phyloP scores from a whole-genome alignment of 371 early-diverging fungal genomes.

The Apophysomyces sp. region DNA sequence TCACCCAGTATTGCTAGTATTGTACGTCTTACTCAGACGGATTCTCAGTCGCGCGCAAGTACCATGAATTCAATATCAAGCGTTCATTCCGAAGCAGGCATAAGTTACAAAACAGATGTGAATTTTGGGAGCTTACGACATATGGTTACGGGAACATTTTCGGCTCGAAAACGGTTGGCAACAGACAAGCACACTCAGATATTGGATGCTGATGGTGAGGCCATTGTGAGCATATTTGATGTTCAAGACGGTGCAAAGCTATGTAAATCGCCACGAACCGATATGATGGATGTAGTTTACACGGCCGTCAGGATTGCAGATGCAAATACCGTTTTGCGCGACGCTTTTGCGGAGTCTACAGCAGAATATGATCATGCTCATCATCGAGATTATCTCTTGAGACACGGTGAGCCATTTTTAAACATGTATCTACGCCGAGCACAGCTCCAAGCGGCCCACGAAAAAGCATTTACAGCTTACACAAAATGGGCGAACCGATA shows the following conservation, averaged over 20 bases:
- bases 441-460: slow-evolving; percentile 59
- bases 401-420: slow-evolving; percentile 62
- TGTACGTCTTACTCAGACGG: slow-evolving; percentile 22
- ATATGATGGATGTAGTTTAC: slow-evolving; percentile 14
- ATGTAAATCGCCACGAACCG: slow-evolving; percentile 10
- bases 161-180: background rate
- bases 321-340: slow-evolving; percentile 53
- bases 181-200: background rate
- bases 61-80: background rate
- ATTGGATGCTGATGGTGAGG: background rate
- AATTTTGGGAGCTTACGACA: slow-evolving; percentile 21
- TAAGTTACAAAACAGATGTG: slow-evolving; percentile 4
- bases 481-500: slow-evolving; percentile 67
- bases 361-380: slow-evolving; percentile 26
- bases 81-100: background rate
- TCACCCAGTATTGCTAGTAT: slow-evolving; percentile 24
- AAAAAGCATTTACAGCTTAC: slow-evolving; percentile 64
- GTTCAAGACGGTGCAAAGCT: slow-evolving; percentile 15
- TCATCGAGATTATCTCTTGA: slow-evolving; percentile 48
- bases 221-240: slow-evolving; percentile 15
- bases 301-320: slow-evolving; percentile 35
- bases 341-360: slow-evolving; percentile 43
- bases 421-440: slow-evolving; percentile 53
- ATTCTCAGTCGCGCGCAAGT: slow-evolving; percentile 14
- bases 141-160: slow-evolving; percentile 18